Percentiles rank a stretch among this genome's conserved stretches.
Evolutionary conservation across 352 stramenopile genomes (phyloP).

Genomic region (Globisporangium canariense): DNA sequence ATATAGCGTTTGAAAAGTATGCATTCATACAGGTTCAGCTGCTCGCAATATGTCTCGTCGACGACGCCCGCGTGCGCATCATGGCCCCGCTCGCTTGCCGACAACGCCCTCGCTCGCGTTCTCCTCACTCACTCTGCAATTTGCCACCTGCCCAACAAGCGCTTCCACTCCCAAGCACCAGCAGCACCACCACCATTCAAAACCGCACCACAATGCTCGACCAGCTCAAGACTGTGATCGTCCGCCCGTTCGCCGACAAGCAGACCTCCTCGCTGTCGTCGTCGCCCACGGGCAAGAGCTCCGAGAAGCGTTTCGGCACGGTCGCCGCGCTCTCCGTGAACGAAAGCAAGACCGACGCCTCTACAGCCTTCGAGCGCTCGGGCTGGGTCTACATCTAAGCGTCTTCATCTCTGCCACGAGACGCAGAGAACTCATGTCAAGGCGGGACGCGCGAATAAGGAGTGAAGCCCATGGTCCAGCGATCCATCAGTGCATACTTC

Average conservation of each 20-base stretch:
- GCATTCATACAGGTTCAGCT: neutral
- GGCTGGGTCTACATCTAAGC: slow-evolving; percentile 74
- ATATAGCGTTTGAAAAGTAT: neutral
- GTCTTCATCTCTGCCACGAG: neutral
- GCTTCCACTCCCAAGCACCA: neutral
- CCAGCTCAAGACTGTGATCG: slow-evolving; percentile 68
- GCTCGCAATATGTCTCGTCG: slow-evolving; percentile 7
- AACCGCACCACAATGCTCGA: slow-evolving; percentile 44
- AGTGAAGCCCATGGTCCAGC: neutral
- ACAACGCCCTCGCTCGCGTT: neutral
- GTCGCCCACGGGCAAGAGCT: slow-evolving; percentile 7
- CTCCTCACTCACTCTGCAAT: slow-evolving; percentile 36
- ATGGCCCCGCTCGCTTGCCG: slow-evolving; percentile 2
- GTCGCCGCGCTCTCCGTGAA: slow-evolving; percentile 28
- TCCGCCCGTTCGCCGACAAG: slow-evolving; percentile 28
- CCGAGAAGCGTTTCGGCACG: slow-evolving; percentile 38
- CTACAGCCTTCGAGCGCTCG: slow-evolving; percentile 74
- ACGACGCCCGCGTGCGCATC: neutral
- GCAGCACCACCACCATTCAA: neutral
- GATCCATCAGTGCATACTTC: neutral
- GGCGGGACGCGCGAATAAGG: neutral
- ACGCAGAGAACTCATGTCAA: neutral
- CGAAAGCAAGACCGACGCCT: slow-evolving; percentile 44
- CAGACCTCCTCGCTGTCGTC: slow-evolving; percentile 14
- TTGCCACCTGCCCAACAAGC: slow-evolving; percentile 12